Evolutionary conservation across 2,329 filamentous ascomycete genomes (phyloP).

Genomic region (Alternaria angustiovoidea): DNA sequence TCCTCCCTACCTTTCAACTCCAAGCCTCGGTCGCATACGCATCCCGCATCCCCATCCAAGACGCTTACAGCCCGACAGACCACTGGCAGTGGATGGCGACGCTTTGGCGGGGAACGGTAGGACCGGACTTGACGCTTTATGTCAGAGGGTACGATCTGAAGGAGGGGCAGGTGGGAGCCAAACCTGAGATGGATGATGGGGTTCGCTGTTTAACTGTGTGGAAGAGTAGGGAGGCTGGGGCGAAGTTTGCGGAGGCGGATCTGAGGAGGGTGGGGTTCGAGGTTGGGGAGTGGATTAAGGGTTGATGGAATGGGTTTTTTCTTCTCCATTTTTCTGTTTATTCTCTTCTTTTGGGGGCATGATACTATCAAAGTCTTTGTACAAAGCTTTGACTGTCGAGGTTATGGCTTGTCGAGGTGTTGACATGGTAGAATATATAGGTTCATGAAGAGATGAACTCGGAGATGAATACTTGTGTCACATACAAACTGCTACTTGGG

Average conservation of each 20-base stretch:
- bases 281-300: slow-evolving; percentile 78
- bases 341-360: neutral
- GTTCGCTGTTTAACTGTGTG: slow-evolving; percentile 52
- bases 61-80: slow-evolving; percentile 81
- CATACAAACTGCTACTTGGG: neutral
- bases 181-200: slow-evolving; percentile 53
- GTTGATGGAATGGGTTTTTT: slow-evolving; percentile 12
- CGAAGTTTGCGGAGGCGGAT: slow-evolving; percentile 56
- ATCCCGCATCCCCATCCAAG: slow-evolving; percentile 74
- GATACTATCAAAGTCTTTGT: neutral
- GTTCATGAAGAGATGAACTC: neutral
- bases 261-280: slow-evolving; percentile 84
- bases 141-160: slow-evolving; percentile 54
- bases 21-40: slow-evolving; percentile 80
- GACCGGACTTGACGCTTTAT: slow-evolving; percentile 80
- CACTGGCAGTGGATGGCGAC: slow-evolving; percentile 99
- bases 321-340: neutral
- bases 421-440: neutral
- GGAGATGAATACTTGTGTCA: too few species aligned
- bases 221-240: slow-evolving; percentile 38
- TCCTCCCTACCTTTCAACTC: slow-evolving; percentile 82
- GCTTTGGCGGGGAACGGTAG: slow-evolving; percentile 86
- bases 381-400: neutral
- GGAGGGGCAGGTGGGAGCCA: slow-evolving; percentile 40
- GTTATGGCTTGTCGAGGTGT: neutral